Conservation (phyloP, 2,329 filamentous ascomycete species). For the Sordariomycetes sp. region DNA sequence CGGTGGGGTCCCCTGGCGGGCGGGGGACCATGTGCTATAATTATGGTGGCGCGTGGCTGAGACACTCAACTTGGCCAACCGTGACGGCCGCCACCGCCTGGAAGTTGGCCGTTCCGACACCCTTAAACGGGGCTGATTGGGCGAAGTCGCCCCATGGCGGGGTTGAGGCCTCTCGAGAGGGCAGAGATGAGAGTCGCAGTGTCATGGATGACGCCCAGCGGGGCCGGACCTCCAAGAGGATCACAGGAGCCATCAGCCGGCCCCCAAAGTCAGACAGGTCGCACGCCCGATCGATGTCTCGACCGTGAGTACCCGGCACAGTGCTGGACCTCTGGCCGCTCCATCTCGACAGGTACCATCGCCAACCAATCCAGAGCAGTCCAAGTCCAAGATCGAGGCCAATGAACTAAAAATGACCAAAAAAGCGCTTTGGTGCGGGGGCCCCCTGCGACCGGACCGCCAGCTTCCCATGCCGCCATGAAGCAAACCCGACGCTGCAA, state of each 20-base stretch:
- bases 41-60: no score
- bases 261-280: background rate
- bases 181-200: no score
- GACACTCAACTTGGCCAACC: no score
- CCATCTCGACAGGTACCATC: background rate
- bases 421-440: background rate
- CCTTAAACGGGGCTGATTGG: no score
- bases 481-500: slow-evolving; percentile 4
- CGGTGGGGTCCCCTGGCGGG: no score
- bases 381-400: background rate
- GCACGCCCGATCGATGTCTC: background rate
- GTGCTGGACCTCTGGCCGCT: background rate
- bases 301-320: background rate
- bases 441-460: background rate
- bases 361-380: background rate
- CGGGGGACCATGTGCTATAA: no score
- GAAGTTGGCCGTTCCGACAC: no score
- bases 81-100: no score
- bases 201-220: no score
- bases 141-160: no score
- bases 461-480: background rate
- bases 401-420: background rate
- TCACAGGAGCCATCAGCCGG: background rate
- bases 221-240: background rate
- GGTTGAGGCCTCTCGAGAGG: no score